phyloP scores from a whole-genome alignment of 164 flowering plant genomes.

The Magnolia changhungtana region DNA sequence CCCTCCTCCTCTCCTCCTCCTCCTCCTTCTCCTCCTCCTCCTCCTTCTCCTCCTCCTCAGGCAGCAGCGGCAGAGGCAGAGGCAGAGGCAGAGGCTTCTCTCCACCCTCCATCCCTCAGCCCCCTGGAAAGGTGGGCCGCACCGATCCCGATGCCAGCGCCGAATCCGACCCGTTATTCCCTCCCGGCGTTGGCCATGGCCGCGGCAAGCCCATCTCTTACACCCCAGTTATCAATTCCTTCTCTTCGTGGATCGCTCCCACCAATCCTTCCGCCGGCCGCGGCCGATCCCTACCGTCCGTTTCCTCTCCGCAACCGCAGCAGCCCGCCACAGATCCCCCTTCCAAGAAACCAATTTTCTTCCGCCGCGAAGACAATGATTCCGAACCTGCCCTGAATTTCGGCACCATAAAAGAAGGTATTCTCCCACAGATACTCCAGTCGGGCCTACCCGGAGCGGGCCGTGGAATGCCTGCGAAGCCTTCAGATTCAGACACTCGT shows the following conservation, averaged over 20 bases:
- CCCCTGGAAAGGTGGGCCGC: constrained; percentile 21
- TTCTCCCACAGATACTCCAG: constrained; percentile 21
- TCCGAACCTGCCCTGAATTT: constrained; percentile 4
- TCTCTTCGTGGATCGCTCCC: constrained; percentile 32
- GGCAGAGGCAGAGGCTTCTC: constrained; percentile 45
- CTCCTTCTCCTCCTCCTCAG: constrained; percentile 33
- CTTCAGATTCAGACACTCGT: constrained; percentile 11
- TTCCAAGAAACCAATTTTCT: constrained; percentile 43
- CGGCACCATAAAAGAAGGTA: not conserved
- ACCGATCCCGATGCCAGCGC: constrained; percentile 10
- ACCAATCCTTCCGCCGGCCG: constrained; percentile 30
- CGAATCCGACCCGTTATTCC: not conserved
- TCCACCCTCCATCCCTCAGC: constrained; percentile 3
- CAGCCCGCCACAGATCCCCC: not conserved
- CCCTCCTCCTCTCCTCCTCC: constrained; percentile 16
- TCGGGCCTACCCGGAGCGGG: constrained; percentile 43
- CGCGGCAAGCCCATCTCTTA: constrained; percentile 40
- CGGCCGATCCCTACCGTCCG: constrained; percentile 21
- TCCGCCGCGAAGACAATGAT: constrained; percentile 24
- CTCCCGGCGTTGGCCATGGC: constrained; percentile 37
- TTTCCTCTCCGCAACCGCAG: constrained; percentile 4
- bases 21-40: constrained; percentile 35
- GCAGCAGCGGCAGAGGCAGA: constrained; percentile 28
- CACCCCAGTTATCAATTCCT: constrained; percentile 28
- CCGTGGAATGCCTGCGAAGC: constrained; percentile 44